A percentile compares a stretch with the other conserved stretches of the same genome.
Evolutionary conservation across 768 basidiomycete genomes (phyloP).

Genomic region (Nidularia pulvinata): DNA sequence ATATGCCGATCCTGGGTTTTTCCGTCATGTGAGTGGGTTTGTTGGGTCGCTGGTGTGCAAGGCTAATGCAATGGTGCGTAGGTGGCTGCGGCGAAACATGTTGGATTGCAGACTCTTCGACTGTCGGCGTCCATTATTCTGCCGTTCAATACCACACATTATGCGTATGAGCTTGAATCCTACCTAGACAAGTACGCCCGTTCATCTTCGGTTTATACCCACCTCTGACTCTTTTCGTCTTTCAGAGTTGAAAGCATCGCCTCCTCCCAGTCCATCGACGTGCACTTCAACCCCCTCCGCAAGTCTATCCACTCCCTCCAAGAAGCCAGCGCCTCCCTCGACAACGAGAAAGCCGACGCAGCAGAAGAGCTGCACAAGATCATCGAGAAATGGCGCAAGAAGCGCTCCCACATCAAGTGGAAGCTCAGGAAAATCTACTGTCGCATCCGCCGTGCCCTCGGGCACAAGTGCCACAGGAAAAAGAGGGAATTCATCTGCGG

Average conservation of each 20-base stretch:
- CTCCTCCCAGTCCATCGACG: conserved; percentile 11
- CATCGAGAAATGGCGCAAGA: conserved; percentile 44
- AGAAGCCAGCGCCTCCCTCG: conserved; percentile 50
- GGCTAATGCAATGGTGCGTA: conserved; percentile 13
- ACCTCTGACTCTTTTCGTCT: background rate
- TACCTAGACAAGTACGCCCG: conserved; percentile 58
- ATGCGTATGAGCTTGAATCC: conserved; percentile 60
- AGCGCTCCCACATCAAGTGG: conserved; percentile 21
- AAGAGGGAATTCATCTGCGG: background rate
- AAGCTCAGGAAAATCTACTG: conserved; percentile 6
- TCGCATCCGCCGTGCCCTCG: conserved; percentile 7
- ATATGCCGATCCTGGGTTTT: conserved; percentile 80
- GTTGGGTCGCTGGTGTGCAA: background rate
- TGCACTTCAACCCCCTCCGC: conserved; percentile 42
- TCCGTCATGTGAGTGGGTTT: conserved; percentile 56
- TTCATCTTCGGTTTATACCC: background rate
- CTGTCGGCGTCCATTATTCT: conserved; percentile 63
- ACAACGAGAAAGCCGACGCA: conserved; percentile 56
- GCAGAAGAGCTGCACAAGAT: conserved; percentile 29
- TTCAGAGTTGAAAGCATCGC: conserved; percentile 52
- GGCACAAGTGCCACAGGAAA: conserved; percentile 10
- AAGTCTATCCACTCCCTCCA: conserved; percentile 46
- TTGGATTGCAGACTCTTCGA: conserved; percentile 65
- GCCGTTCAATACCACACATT: conserved; percentile 82
- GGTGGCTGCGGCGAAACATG: conserved; percentile 67